These are phyloP conservation scores for Vaccinium vitisidaea DNA, from an alignment of 148 eudicot species.

Conservation along the genomic window DNA sequence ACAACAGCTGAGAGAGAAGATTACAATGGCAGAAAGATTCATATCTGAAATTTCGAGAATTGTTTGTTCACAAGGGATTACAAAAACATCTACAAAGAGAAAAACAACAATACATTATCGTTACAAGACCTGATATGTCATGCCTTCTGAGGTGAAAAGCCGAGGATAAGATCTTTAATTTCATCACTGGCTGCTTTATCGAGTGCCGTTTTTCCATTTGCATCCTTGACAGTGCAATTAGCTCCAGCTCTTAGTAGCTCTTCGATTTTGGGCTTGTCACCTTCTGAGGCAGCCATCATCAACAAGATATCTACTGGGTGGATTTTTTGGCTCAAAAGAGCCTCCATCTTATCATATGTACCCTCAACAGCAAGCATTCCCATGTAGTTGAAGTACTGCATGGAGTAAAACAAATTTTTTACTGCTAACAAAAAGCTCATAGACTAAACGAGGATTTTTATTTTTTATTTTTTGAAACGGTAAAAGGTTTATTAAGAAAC, in stretches of 20 bases:
- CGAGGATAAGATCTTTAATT: constrained; percentile 68
- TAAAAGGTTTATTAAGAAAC: too few relatives aligned
- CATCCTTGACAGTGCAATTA: constrained; percentile 62
- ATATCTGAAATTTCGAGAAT: neutral
- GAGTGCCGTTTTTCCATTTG: constrained; percentile 78
- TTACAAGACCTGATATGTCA: constrained; percentile 23
- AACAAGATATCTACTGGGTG: constrained; percentile 91
- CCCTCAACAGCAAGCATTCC: constrained; percentile 99
- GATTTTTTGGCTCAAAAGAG: constrained; percentile 69
- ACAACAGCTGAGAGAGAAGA: neutral
- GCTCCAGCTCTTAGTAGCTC: constrained; percentile 92
- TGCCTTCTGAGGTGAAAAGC: constrained; percentile 55
- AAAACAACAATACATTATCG: neutral
- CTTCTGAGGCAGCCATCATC: constrained; percentile 86
- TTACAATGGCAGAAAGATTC: neutral
- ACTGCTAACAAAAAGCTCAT: neutral
- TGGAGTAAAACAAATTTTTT: neutral
- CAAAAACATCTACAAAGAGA: neutral
- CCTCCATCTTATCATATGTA: constrained; percentile 89
- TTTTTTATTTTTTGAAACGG: too few relatives aligned
- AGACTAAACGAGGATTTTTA: neutral
- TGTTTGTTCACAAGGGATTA: neutral
- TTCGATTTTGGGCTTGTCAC: constrained; percentile 84
- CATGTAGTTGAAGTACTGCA: constrained; percentile 97
- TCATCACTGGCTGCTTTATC: constrained; percentile 67